Conservation (phyloP, 768 basidiomycete species). For the Amylocystis lapponica region DNA sequence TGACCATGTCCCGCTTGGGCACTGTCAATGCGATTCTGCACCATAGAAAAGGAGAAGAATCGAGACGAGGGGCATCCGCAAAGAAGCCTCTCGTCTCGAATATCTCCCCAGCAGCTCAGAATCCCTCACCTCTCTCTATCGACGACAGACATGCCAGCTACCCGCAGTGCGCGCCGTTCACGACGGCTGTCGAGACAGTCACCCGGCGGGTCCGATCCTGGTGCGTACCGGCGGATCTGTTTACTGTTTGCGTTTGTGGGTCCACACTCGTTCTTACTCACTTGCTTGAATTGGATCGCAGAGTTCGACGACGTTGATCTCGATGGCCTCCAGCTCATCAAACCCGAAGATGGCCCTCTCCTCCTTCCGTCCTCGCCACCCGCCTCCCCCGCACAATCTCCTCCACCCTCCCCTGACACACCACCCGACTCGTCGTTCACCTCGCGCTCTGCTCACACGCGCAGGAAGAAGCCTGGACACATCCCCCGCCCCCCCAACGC, state of each 20-base stretch:
- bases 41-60: slow-evolving; percentile 10
- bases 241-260: slow-evolving; percentile 14
- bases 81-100: slow-evolving; percentile 8
- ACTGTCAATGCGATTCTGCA: background rate
- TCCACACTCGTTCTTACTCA: slow-evolving; percentile 19
- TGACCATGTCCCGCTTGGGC: too few species aligned
- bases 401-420: background rate
- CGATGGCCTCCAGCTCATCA: slow-evolving; percentile 16
- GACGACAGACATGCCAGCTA: slow-evolving; percentile 24
- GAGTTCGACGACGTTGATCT: slow-evolving; percentile 26
- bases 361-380: slow-evolving; percentile 5
- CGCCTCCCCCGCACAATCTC: slow-evolving; percentile 8
- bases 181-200: slow-evolving; percentile 38
- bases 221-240: slow-evolving; percentile 13
- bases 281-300: slow-evolving; percentile 28
- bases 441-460: slow-evolving; percentile 35
- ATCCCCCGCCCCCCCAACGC: slow-evolving; percentile 78
- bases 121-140: slow-evolving; percentile 3
- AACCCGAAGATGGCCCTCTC: slow-evolving; percentile 12
- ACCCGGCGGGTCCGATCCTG: slow-evolving; percentile 31
- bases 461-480: slow-evolving; percentile 40
- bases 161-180: slow-evolving; percentile 35
- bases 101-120: background rate
- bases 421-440: slow-evolving; percentile 14
- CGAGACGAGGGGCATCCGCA: slow-evolving; percentile 4